phyloP scores from a whole-genome alignment of 257 asterid genomes.

The Solanum arcanum region DNA sequence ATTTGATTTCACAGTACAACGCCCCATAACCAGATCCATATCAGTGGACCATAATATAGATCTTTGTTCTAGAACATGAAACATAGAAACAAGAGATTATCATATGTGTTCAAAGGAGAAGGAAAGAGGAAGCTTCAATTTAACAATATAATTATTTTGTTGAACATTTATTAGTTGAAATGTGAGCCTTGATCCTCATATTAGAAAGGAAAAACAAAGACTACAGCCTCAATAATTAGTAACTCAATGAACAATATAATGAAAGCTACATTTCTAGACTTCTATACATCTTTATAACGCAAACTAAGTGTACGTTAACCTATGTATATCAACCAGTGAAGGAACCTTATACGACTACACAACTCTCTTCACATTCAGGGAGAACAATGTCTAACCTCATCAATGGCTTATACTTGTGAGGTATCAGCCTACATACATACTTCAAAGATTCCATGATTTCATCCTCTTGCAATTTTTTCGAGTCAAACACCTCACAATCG shows the following conservation, averaged over 20 bases:
- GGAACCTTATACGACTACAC: slow-evolving; percentile 39
- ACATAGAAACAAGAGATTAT: background rate
- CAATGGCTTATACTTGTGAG: slow-evolving; percentile 59
- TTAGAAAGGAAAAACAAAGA: background rate
- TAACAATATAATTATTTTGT: too few species aligned
- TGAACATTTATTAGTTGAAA: background rate
- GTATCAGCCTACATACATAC: slow-evolving; percentile 63
- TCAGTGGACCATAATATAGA: background rate
- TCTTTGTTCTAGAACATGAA: background rate
- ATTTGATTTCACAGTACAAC: too few species aligned
- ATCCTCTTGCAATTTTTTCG: too few species aligned
- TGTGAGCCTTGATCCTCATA: background rate
- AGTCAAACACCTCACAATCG: too few species aligned
- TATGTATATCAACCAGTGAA: background rate
- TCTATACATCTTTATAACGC: background rate
- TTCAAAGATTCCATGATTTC: background rate
- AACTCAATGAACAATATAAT: background rate
- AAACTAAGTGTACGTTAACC: background rate
- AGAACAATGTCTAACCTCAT: slow-evolving; percentile 86
- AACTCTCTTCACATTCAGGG: slow-evolving; percentile 24
- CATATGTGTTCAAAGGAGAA: background rate
- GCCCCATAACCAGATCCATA: too few species aligned
- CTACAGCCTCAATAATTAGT: background rate
- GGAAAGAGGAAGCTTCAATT: background rate
- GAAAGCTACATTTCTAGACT: background rate